Base-by-base conservation (phyloP, 2,329 filamentous ascomycete genomes). In the Coniosporium tulheliwenetii region DNA sequence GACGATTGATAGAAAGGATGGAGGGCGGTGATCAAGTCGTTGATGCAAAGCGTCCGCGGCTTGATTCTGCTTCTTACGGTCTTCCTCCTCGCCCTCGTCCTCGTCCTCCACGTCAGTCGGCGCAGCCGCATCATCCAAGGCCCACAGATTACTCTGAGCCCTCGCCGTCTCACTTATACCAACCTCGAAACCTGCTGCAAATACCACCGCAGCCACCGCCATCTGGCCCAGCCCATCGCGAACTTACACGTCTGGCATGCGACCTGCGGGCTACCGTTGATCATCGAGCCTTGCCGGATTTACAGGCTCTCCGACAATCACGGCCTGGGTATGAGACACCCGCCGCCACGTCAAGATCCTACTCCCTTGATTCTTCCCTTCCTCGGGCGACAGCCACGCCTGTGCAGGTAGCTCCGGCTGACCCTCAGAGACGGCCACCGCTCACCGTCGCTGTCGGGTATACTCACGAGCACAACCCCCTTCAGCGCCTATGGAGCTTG, bases 1-100 rank as follows among this genome's bases (percentile, higher is more conserved):
- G 47, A 48, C 50, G 12, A 7, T 3, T 26, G 19, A 26, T 26
- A 26, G 7, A 3, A 38, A 60, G 52, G 45, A 60, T 60, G 56
- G 56, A 56, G 45, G 43, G 45, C 45, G 51, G 44, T 48, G 56
- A 59, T 55, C 55, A 53, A 58, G 53, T 52, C 19, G 19, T 26
- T 26, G 19, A 26, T 54, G 55, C 54, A 41, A 60, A 60, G 49
- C 55, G 55, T 49, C 51, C 51, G 44, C 57, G 57, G 56, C 53
- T 59, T 55, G 56, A 57, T 47, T 55, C 56, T 39, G 51, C 50
- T 51, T 52, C 49, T 53, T 52, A 43, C 48, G 47, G 44, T 57
- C 56, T 52, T 56, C 19, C 19, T 26, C 19, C 19, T 26, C n/a
- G n/a, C n/a, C n/a, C n/a, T n/a, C n/a, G 55, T 54, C 52, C 47